Base-by-base conservation (phyloP, 257 asterid genomes). In the Haberlea rhodopensis region DNA sequence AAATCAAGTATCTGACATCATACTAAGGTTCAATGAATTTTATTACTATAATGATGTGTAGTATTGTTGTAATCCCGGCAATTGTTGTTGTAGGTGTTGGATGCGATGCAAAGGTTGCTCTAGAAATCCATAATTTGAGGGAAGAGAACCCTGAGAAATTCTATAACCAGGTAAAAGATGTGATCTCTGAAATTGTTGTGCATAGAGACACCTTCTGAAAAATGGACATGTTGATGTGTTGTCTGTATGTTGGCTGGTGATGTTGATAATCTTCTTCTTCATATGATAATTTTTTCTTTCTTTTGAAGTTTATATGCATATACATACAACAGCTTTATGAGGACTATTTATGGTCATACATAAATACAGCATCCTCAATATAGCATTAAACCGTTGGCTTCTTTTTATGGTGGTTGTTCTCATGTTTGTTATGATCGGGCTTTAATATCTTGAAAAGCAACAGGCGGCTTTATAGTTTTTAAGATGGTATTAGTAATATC, bases 101-200 rank as follows among this genome's bases (percentile, higher is more conserved):
- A 66, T 94, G 97, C 34, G 99, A 94, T 87, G 99, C 99, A 49
- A 94, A 94, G 81, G 99, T 94, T 81, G 97, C 99, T 73, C 73
- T 94, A 74, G 97, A 94, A 68, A 90, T 94, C 68, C 99, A 94
- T 78, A 94, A 94, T 77, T 68, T 94, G 74, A 86, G 97, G 76
- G 99, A 94, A 77, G 99, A 94, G 84, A 94, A 94, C 80, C 99
- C 99, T 6, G 99, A 94, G 57, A 94, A 94, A 81, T 94, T 94
- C 80, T 94, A 84, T 81, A 94, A 90, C 74, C 99, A 94, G 97
- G 97, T 94, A 75, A 57, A 29, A 59, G 62, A 34, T 24, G 57
- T 40, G 60, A 48, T 54, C 53, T 66, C 43, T 58, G 25, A 13
- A 43, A 13, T 11, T 53, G 49, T 21, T 51, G 31, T 26, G 69